Conservation (phyloP, 2,329 filamentous ascomycete genomes). For the Nemania sp. region DNA sequence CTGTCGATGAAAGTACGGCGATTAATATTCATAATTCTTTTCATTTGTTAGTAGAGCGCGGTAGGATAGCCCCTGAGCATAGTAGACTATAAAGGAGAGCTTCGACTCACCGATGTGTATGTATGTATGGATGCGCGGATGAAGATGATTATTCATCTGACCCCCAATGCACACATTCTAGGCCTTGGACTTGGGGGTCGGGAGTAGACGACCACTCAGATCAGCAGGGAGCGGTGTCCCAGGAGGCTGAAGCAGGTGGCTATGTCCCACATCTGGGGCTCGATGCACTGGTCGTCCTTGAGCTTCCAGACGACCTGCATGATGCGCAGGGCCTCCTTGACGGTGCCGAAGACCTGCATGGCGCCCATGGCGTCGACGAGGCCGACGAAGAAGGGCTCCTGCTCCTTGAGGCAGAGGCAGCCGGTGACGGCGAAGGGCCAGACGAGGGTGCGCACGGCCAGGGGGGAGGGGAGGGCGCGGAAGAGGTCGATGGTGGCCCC, state of each 20-base stretch:
- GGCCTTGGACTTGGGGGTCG: no score
- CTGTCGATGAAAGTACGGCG: neutral
- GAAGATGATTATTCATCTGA: neutral
- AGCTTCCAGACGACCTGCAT: slow-evolving; percentile 35
- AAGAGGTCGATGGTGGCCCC: slow-evolving; percentile 30
- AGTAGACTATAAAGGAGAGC: neutral
- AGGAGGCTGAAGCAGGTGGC: slow-evolving; percentile 34
- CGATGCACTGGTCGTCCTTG: slow-evolving; percentile 17
- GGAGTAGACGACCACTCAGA: slow-evolving; percentile 10
- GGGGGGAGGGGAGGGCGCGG: slow-evolving; percentile 26
- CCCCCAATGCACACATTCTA: neutral
- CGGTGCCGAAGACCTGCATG: slow-evolving; percentile 35
- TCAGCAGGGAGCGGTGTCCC: slow-evolving; percentile 30
- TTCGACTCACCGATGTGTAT: neutral
- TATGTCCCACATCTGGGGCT: slow-evolving; percentile 34
- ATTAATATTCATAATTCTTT: neutral
- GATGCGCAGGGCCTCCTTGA: slow-evolving; percentile 31
- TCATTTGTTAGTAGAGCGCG: neutral
- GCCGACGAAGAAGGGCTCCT: slow-evolving; percentile 32
- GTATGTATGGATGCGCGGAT: neutral
- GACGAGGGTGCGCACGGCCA: slow-evolving; percentile 34
- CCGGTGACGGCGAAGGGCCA: slow-evolving; percentile 40
- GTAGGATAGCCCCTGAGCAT: neutral
- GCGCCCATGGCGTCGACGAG: slow-evolving; percentile 32
- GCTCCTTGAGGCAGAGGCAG: slow-evolving; percentile 32